phyloP scores from a whole-genome alignment of 306 rosid species.

The Acacia acuminata region DNA sequence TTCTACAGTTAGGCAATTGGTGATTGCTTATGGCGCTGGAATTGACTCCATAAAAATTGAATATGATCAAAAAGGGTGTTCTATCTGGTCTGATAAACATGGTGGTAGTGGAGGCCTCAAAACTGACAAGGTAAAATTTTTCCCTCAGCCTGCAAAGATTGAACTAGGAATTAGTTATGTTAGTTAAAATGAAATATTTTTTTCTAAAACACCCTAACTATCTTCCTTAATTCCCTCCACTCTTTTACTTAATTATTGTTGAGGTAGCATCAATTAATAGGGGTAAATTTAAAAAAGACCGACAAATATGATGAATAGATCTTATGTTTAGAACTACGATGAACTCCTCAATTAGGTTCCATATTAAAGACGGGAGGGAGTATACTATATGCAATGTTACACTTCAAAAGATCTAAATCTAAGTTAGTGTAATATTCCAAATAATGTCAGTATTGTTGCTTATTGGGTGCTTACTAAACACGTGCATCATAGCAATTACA shows the following conservation, averaged over 20 bases:
- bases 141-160: neutral
- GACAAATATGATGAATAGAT: no score
- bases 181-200: no score
- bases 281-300: no score
- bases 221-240: no score
- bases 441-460: neutral
- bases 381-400: neutral
- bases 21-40: conserved; percentile 64
- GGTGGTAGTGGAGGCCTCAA: conserved; percentile 80
- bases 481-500: conserved; percentile 14
- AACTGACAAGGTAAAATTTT: conserved; percentile 45
- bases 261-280: no score
- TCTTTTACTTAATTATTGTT: no score
- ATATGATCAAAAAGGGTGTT: conserved; percentile 59
- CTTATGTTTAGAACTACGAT: no score
- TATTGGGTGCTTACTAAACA: neutral
- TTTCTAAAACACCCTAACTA: no score
- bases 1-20: conserved; percentile 70
- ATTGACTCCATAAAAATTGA: conserved; percentile 77
- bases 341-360: no score
- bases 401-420: neutral
- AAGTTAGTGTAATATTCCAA: neutral
- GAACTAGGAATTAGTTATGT: neutral
- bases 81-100: conserved; percentile 73
- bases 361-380: no score